Base-by-base conservation (phyloP, 257 asterid species). In the Fraxinus pennsylvanica region DNA sequence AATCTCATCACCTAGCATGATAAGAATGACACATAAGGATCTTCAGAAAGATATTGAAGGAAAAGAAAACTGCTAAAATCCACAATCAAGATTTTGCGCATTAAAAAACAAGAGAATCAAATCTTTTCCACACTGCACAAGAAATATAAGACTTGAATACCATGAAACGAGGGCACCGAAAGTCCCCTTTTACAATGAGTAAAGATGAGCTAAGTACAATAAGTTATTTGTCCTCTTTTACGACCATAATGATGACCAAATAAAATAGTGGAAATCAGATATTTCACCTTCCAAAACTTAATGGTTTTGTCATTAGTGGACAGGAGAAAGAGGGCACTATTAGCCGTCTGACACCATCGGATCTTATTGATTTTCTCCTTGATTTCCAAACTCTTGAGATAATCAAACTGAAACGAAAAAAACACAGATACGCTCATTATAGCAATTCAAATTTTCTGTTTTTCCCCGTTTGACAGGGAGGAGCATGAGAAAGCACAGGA, bases 301-400 rank as follows among this genome's bases (percentile, higher is more conserved):
- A 91, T 90, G 82, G 97, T 91, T 87, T 91, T 91, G 87, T 91
- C 97, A 86, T 91, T 91, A 68, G 97, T 88, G 66, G 97, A 91
- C 81, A 91, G 84, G 80, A 91, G 93, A 87, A 91, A 91, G 84
- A 91, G 91, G 65, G 93, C 92, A 73, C 91, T 89, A 65, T 91
- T 91, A 67, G 97, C 85, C 61, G 87, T 85, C 86, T 91, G 97
- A 85, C 97, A 91, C 97, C 97, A 91, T 73, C 92, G 88, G 74
- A 91, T 91, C 89, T 91, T 91, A 90, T 91, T 91, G 89, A 91
- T 91, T 84, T 91, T 91, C 91, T 91, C 97, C 86, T 91, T 95
- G 39, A 91, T 91, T 88, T 91, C 97, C 91, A 91, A 82, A 84
- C 97, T 91, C 83, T 91, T 91, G 79, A 91, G 92, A 87, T 91